A percentile compares a stretch with the other conserved stretches of the same genome.
Conservation (phyloP, 768 basidiomycete species). For the Suillus alpinus region DNA sequence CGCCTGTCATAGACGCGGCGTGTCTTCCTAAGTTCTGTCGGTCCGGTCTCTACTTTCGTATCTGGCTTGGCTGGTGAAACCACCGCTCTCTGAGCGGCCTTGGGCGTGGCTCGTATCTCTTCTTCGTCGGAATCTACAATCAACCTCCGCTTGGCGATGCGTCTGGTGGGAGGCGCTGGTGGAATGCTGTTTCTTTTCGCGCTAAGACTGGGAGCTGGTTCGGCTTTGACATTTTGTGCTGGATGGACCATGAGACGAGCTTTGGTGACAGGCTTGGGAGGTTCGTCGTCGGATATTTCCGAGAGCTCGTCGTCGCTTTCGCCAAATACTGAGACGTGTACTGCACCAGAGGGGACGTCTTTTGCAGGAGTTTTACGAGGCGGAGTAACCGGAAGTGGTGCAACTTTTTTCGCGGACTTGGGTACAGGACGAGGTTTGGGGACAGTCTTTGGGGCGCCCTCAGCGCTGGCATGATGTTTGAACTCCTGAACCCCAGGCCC, state of each 20-base stretch:
- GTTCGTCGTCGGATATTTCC: constrained; percentile 32
- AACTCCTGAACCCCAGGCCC: background rate
- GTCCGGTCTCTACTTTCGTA: background rate
- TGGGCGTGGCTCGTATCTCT: background rate
- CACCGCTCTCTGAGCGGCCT: background rate
- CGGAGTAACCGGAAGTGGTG: background rate
- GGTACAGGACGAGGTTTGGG: background rate
- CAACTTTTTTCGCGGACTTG: background rate
- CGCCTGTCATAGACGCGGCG: background rate
- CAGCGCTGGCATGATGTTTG: background rate
- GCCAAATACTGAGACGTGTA: constrained; percentile 16
- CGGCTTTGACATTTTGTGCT: background rate
- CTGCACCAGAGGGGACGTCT: background rate
- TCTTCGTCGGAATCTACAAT: constrained; percentile 25
- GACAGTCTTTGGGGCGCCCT: background rate
- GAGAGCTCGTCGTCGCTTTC: constrained; percentile 26
- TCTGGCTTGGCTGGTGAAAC: background rate
- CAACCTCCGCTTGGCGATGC: background rate
- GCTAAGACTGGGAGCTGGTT: constrained; percentile 2
- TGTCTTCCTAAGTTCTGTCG: background rate
- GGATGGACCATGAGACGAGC: constrained; percentile 4
- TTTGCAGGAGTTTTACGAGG: background rate
- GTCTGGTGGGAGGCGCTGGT: background rate
- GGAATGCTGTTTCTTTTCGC: background rate
- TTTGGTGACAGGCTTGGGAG: background rate